Evolutionary conservation across 2,329 filamentous ascomycete species (phyloP).

Genomic region (Hymenoscyphus scutula): DNA sequence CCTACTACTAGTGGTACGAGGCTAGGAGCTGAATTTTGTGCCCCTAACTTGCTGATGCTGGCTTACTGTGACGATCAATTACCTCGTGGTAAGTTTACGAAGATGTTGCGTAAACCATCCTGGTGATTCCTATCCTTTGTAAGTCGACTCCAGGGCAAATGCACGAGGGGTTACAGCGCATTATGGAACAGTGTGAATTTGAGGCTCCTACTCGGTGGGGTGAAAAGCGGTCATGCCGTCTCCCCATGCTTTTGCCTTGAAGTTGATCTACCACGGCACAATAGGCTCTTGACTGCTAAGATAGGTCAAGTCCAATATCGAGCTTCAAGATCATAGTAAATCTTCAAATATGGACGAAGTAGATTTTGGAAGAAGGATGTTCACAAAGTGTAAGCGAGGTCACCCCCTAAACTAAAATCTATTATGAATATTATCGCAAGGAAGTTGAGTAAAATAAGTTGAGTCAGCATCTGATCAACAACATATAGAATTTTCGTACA

Average conservation of each 20-base stretch:
- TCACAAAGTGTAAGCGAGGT: background rate
- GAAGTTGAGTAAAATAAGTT: background rate
- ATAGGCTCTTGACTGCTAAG: background rate
- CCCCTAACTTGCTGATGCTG: background rate
- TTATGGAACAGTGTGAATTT: too few relatives aligned
- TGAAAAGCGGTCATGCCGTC: too few relatives aligned
- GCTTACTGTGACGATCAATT: background rate
- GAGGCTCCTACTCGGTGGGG: too few relatives aligned
- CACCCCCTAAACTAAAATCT: background rate
- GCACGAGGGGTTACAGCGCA: too few relatives aligned
- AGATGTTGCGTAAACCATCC: background rate
- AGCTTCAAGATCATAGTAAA: background rate
- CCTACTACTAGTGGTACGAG: background rate
- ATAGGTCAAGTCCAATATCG: background rate
- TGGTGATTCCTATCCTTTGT: background rate
- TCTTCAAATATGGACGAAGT: background rate
- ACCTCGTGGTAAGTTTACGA: background rate
- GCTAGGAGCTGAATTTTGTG: background rate
- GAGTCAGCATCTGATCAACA: background rate
- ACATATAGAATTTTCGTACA: background rate
- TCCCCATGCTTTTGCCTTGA: background rate
- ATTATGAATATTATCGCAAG: background rate
- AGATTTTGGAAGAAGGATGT: background rate
- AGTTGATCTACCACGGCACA: background rate
- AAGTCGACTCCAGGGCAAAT: too few relatives aligned